Evolutionary conservation across 208 protist genomes (phyloP).

Genomic region (Tritrichomonas musculus): DNA sequence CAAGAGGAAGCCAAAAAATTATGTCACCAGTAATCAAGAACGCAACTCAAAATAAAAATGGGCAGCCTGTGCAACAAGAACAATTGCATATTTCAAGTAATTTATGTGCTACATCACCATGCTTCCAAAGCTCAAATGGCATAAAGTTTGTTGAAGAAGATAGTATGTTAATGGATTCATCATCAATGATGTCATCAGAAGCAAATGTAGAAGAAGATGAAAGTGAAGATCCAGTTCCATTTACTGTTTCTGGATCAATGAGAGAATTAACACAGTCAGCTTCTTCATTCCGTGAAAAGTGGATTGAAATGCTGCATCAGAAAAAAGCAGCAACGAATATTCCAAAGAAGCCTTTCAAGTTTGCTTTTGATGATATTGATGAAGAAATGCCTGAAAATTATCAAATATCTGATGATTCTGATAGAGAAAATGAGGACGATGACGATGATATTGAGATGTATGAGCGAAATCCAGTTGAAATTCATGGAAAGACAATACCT

Average conservation of each 20-base stretch:
- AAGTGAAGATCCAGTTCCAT: neutral
- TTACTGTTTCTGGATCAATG: neutral
- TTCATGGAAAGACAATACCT: neutral
- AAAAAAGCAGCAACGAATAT: neutral
- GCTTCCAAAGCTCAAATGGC: neutral
- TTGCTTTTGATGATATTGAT: neutral
- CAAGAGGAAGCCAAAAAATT: no score
- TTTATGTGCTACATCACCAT: no score
- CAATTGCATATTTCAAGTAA: no score
- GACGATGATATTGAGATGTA: neutral
- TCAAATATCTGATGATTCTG: slow-evolving; percentile 15
- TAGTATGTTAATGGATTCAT: neutral
- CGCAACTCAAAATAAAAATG: no score
- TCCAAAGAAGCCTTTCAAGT: neutral
- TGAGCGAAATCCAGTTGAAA: neutral
- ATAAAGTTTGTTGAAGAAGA: slow-evolving; percentile 4
- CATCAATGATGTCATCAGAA: neutral
- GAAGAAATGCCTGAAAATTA: neutral
- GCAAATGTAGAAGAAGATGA: neutral
- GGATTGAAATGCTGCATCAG: neutral
- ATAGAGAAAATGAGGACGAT: neutral
- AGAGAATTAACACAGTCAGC: neutral
- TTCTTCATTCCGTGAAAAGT: neutral
- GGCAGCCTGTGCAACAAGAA: no score
- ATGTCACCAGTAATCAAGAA: no score